Base-by-base conservation (phyloP, 176 grass and related monocot species). In the Oryza nivara region DNA sequence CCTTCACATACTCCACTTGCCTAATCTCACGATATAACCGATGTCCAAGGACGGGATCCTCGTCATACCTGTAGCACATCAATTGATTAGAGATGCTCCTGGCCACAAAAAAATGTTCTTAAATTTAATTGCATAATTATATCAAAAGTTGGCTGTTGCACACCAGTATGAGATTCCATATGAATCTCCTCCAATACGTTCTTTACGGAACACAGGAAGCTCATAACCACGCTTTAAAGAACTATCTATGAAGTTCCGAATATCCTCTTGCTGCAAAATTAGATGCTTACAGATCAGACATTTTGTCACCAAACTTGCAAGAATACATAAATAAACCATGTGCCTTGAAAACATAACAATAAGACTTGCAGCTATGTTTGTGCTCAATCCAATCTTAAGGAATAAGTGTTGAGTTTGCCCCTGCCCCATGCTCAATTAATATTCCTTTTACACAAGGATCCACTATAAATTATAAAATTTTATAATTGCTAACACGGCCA, bases 141-240 rank as follows among this genome's bases (percentile, higher is more conserved):
- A 26, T 20, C 75, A 5, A 79, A 85, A 82, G 78, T 51, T 61
- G 69, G 19, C 60, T 76, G 71, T 65, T 87, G 49, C 82, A 54
- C 88, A 98, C 96, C 96, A 98, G 74, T 98, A 98, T 45, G 93
- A 98, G 81, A 98, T 84, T 77, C 96, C 96, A 86, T 89, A 68
- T 32, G 96, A 92, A 88, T 98, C 89, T 71, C 96, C 96, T 20
- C 96, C 93, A 71, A 95, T 87, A 60, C 91, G 86, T 73, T 95
- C 80, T 94, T 98, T 98, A 68, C 88, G 90, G 79, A 95, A 98
- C 44, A 81, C 61, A 11, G 83, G 79, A 49, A 95, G 91, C 63
- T 95, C 86, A 78, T 77, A 90, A 68, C 96, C 93, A 12, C 38
- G 78, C 87, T 94, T 98, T 86, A 98, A 83, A 67, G 85, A 98